Conservation (phyloP, 441 rosid genomes). For the Syzygium malaccense region DNA sequence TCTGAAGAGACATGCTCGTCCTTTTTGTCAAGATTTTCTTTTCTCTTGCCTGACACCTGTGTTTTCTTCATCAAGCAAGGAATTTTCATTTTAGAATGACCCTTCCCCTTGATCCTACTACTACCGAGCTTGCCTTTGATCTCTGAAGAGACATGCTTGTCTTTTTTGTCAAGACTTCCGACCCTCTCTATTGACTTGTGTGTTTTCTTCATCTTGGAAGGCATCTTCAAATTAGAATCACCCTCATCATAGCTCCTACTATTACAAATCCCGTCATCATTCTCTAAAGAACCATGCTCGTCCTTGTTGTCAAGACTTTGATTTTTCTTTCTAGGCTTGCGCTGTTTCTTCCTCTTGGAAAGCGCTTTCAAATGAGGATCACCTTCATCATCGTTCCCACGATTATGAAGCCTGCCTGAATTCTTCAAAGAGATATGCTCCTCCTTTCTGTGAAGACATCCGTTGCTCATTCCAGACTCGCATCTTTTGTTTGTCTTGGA, state of each 20-base stretch:
- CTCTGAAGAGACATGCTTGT: not conserved
- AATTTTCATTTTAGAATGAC: not conserved
- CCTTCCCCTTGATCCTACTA: constrained; percentile 5
- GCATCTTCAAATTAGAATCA: not conserved
- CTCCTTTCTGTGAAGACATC: not conserved
- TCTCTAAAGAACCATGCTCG: not conserved
- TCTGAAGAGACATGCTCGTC: not conserved
- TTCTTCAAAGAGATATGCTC: not conserved
- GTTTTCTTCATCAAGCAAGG: not conserved
- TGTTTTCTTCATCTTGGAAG: not conserved
- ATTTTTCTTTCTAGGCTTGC: not conserved
- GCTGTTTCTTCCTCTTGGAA: not conserved
- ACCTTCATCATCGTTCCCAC: not conserved
- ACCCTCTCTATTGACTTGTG: not conserved
- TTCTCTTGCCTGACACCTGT: not conserved
- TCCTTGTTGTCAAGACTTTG: not conserved
- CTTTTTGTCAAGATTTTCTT: not conserved
- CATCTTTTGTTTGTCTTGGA: not conserved
- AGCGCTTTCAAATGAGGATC: not conserved
- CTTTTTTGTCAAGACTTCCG: constrained; percentile 5
- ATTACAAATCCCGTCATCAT: not conserved
- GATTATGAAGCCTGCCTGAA: not conserved
- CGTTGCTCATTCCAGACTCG: not conserved
- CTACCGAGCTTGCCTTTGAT: not conserved
- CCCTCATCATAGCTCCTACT: not conserved